Percentiles rank a stretch among this genome's conserved stretches.
Evolutionary conservation across 768 basidiomycete genomes (phyloP).

Genomic region (Russula dissimulans): DNA sequence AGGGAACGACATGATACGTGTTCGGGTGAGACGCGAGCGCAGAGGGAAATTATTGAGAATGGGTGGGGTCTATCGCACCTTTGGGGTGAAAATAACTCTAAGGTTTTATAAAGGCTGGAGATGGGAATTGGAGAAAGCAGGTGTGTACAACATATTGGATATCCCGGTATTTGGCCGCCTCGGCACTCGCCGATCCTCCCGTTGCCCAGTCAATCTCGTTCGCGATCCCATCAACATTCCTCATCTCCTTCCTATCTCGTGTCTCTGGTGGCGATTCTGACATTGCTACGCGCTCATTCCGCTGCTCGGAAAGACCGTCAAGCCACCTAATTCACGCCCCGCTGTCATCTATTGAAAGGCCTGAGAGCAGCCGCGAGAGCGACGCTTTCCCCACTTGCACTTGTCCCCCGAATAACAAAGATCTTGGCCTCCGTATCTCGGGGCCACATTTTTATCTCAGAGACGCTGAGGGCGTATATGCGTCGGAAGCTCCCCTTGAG

Average conservation of each 20-base stretch:
- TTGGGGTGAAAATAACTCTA: not conserved
- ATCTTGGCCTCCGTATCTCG: not conserved
- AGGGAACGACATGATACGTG: constrained; percentile 3
- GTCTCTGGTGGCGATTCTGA: not conserved
- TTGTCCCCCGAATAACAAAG: not conserved
- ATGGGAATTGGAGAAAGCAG: too few species aligned
- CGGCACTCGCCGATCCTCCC: not conserved
- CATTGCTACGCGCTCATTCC: not conserved
- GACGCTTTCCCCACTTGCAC: not conserved
- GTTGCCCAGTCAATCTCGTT: too few species aligned
- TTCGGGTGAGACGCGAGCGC: constrained; percentile 15
- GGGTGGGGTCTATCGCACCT: not conserved
- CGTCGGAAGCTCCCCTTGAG: not conserved
- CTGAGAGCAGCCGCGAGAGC: not conserved
- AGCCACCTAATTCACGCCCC: not conserved
- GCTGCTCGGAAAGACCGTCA: not conserved
- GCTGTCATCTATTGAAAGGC: not conserved
- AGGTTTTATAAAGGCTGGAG: not conserved
- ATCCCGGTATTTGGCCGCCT: not conserved
- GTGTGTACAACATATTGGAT: too few species aligned
- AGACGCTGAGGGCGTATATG: not conserved
- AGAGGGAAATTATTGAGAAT: not conserved
- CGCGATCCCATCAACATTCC: too few species aligned
- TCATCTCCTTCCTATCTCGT: too few species aligned
- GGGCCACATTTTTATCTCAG: not conserved